Evolutionary conservation across 441 rosid genomes (phyloP).

Genomic region (Pelargonium citronellum): DNA sequence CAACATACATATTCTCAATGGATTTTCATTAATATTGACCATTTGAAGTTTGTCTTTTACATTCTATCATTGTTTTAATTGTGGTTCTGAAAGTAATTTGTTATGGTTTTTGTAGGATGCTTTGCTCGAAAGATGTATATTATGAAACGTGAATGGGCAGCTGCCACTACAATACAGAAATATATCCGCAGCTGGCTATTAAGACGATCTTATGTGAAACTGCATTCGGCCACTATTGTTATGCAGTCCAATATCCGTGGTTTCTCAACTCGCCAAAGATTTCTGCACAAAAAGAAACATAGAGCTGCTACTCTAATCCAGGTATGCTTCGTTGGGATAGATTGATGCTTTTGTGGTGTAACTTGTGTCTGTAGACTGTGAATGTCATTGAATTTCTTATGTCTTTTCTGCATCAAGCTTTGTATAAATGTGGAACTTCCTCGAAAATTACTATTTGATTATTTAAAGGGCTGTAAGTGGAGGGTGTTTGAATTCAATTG

Average conservation of each 20-base stretch:
- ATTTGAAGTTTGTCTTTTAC: not conserved
- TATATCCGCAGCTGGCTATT: conserved; percentile 55
- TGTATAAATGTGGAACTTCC: too few relatives aligned
- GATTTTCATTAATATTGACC: not conserved
- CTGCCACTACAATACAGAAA: conserved; percentile 68
- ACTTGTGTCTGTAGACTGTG: not conserved
- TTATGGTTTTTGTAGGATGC: conserved; percentile 53
- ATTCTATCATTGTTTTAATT: not conserved
- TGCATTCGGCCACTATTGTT: conserved; percentile 42
- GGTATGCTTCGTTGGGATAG: conserved; percentile 35
- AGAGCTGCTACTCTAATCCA: conserved; percentile 71
- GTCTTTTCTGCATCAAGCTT: too few relatives aligned
- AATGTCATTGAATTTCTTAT: too few relatives aligned
- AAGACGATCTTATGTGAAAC: conserved; percentile 45
- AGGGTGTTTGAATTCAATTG: not conserved
- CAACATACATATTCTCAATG: not conserved
- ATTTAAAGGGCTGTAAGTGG: too few relatives aligned
- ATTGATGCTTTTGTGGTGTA: conserved; percentile 6
- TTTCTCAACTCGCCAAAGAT: conserved; percentile 51
- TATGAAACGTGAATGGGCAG: conserved; percentile 58
- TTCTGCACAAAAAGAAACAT: conserved; percentile 45
- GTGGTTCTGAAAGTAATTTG: conserved; percentile 11
- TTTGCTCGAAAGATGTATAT: conserved; percentile 55
- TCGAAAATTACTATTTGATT: too few relatives aligned
- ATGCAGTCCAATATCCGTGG: conserved; percentile 69